Conservation (phyloP, 352 stramenopile species). For the Phytophthora megakarya region DNA sequence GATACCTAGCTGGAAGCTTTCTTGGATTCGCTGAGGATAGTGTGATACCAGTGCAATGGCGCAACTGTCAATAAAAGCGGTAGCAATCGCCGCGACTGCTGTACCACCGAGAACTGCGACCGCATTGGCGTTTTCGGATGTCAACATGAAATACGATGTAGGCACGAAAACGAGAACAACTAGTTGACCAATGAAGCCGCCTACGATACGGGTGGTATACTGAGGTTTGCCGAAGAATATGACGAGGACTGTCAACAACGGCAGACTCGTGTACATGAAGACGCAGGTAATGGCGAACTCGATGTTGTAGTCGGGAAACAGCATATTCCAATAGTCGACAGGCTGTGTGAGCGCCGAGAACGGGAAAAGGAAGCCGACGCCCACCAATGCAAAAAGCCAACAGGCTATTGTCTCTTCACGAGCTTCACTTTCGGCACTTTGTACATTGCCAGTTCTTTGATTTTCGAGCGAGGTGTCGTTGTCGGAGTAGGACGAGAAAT, state of each 20-base stretch:
- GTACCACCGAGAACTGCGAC: conserved; percentile 68
- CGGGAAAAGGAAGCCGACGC: conserved; percentile 82
- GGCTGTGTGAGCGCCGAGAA: conserved; percentile 87
- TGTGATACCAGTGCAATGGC: conserved; percentile 78
- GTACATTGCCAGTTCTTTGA: conserved; percentile 17
- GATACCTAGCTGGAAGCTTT: conserved; percentile 80
- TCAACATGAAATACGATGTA: conserved; percentile 73
- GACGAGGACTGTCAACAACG: conserved; percentile 62
- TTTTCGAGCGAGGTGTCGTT: conserved; percentile 29
- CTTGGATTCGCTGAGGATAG: conserved; percentile 71
- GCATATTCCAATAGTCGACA: conserved; percentile 87
- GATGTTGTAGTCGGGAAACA: conserved; percentile 87
- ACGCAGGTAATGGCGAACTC: conserved; percentile 85
- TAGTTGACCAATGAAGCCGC: conserved; percentile 76
- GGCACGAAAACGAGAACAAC: conserved; percentile 74
- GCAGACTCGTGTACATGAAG: conserved; percentile 86
- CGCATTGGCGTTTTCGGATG: conserved; percentile 57
- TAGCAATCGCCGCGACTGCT: conserved; percentile 62
- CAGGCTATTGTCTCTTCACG: conserved; percentile 56
- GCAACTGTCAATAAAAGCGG: conserved; percentile 77
- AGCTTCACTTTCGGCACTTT: conserved; percentile 22
- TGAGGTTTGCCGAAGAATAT: conserved; percentile 55
- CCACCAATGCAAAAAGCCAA: conserved; percentile 69
- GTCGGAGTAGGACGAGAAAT: conserved; percentile 33
- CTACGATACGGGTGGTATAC: conserved; percentile 72